phyloP scores from a whole-genome alignment of 1,139 yeast species.

The Kluyveromyces sp. region DNA sequence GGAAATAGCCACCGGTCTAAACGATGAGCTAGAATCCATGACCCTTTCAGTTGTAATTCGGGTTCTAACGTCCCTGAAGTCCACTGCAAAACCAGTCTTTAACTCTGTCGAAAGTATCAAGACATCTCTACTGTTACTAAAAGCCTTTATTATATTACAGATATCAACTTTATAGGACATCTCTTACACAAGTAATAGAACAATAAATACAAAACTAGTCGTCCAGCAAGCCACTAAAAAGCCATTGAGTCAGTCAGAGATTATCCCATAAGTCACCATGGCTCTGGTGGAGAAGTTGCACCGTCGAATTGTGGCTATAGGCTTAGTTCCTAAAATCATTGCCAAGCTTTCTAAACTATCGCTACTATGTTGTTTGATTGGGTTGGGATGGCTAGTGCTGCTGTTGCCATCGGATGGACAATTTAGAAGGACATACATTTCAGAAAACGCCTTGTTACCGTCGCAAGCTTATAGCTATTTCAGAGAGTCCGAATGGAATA shows the following conservation, averaged over 20 bases:
- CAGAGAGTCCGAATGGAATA: constrained; percentile 92
- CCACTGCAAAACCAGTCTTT: neutral
- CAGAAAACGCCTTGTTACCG: constrained; percentile 96
- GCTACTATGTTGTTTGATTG: constrained; percentile 49
- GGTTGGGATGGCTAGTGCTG: constrained; percentile 59
- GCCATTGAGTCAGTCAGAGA: neutral
- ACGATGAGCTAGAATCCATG: constrained; percentile 17
- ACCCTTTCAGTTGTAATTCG: neutral
- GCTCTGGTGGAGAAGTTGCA: constrained; percentile 53
- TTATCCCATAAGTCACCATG: constrained; percentile 33
- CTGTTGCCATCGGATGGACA: constrained; percentile 74
- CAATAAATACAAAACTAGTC: neutral
- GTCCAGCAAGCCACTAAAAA: neutral
- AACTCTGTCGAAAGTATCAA: too few relatives aligned
- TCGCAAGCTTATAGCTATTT: constrained; percentile 91
- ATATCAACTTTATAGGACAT: too few relatives aligned
- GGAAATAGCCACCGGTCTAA: constrained; percentile 19
- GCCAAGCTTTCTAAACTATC: constrained; percentile 56
- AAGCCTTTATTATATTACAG: too few relatives aligned
- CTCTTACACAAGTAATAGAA: neutral
- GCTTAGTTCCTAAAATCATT: constrained; percentile 53
- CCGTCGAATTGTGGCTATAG: constrained; percentile 48
- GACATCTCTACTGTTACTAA: too few relatives aligned
- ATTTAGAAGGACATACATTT: constrained; percentile 73
- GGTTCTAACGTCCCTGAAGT: neutral